Evolutionary conservation across 768 basidiomycete genomes (phyloP), one percentile per base, ranked within the genome.

Genomic region (Pluteus cervinus): DNA sequence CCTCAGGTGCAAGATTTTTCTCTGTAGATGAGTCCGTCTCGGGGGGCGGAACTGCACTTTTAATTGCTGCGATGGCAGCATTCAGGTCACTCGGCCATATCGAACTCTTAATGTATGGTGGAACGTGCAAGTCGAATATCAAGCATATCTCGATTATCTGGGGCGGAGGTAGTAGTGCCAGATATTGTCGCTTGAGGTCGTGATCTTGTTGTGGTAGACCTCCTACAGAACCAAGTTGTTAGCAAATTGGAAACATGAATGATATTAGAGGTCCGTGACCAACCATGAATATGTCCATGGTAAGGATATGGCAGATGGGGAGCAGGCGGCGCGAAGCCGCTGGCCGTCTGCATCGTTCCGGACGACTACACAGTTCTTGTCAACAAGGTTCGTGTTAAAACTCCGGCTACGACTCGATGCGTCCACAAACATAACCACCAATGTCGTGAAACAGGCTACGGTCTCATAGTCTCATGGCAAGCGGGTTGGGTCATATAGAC

Each of bases 91-190:
- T 57, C 8, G 85, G 85, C 85, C 85, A 87, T 57, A 87, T 60
- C n/a, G 76, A 62, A 39, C 65, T 66, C 56, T 75, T 79, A 36
- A 82, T 54, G 44, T 80, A 79, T 25, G 70, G 61, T 9, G 83
- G 77, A 10, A 79, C 76, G 63, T 86, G 72, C 7, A 75, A 54
- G 49, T 87, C 81, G 49, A 84, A 79, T 24, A 71, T 68, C 42
- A 88, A 66, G 54, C 82, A 87, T 50, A 88, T 76, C 48, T 86
- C 86, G 52, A 88, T 84, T 52, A 88, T 71, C 60, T 87, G 82
- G 30, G 73, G 69, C 15, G 71, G 75, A 16, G 78, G 71, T 6
- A 89, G 68, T 15, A 85, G 68, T 16, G 69, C 66, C 29, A 89
- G 66, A 62, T 88, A 89, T 44, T 75, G 72, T 46, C 75, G 73